Base-by-base conservation (phyloP, 371 early-diverging fungal genomes). In the Blakeslea trispora region DNA sequence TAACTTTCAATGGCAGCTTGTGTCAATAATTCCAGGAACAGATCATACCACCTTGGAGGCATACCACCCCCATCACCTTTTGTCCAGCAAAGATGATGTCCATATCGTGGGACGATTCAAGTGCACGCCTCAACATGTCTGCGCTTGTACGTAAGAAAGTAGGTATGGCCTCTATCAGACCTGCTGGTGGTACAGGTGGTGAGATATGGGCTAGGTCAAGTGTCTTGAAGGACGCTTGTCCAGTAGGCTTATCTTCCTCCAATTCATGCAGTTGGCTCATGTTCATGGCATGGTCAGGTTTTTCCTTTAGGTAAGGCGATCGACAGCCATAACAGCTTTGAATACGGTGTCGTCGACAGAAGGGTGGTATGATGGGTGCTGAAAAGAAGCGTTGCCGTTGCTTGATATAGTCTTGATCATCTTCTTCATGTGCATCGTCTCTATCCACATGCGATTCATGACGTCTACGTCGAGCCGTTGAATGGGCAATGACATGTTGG, bases 1-100 rank as follows among this genome's bases (percentile, higher is more conserved):
- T 81, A 84, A 23, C 81, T 71, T 61, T 84, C 81, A 19, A 84
- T 81, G 10, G 79, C 83, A 3, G 85, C 85, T 49, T 84, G 85
- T 8, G 81, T 82, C 59, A 84, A 66, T 41, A 84, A 57, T 53
- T 82, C 82, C 48, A 84, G 45, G 58, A 84, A 81, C 37, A 84
- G 64, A 42, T 77, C 70, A 52, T 82, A 84, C 83, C 85, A 84
- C 3, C 78, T 71, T 32, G 81, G 74, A 14, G 79, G 77, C 69
- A 84, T 81, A 2, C 76, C 79, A 19, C 79, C 79, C 79, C 79
- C 79, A 79, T 75, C 19, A 79, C 79, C 28, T 67, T 62, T 65
- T 75, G 74, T 23, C 74, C 74, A 14, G 72, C 74, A 68, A 78
- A 70, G 31, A 64, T 72, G 69, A 74, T 54, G 22, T 54, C 46